Evolutionary conservation across 768 basidiomycete species (phyloP).

Genomic region (Rhodotorula sphaerocarpa): DNA sequence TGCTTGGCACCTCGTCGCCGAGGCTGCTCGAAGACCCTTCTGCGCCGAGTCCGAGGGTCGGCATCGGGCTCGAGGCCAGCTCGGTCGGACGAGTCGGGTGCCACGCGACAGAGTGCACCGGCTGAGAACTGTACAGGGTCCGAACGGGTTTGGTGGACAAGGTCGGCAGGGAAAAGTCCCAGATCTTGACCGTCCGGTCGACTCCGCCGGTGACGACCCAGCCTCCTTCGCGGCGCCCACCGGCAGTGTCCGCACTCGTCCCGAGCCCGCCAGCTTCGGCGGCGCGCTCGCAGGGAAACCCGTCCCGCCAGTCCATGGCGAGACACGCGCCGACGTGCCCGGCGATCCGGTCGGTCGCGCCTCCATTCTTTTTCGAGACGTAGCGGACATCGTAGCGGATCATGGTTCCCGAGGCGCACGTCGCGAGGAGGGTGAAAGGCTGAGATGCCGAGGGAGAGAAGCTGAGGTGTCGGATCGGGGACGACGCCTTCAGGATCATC

Average conservation of each 20-base stretch:
- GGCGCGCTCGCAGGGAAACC: slow-evolving; percentile 7
- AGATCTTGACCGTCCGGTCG: slow-evolving; percentile 36
- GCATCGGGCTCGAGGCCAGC: slow-evolving; percentile 23
- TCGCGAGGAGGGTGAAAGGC: slow-evolving; percentile 32
- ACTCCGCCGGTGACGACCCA: slow-evolving; percentile 37
- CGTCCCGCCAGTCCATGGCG: slow-evolving; percentile 36
- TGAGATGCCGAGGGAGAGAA: slow-evolving; percentile 33
- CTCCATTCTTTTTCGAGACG: slow-evolving; percentile 19
- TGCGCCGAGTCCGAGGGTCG: background rate
- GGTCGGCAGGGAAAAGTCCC: slow-evolving; percentile 30
- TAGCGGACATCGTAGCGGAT: slow-evolving; percentile 35
- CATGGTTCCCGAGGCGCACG: slow-evolving; percentile 31
- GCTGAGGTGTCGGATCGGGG: slow-evolving; percentile 30
- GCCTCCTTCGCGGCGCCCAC: slow-evolving; percentile 28
- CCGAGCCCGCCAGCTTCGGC: background rate
- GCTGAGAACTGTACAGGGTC: slow-evolving; percentile 25
- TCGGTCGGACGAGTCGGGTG: slow-evolving; percentile 27
- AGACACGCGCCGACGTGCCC: slow-evolving; percentile 32
- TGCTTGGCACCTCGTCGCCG: slow-evolving; percentile 1
- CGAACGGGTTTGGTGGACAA: slow-evolving; percentile 28
- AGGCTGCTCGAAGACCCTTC: slow-evolving; percentile 1
- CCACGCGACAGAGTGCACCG: slow-evolving; percentile 29
- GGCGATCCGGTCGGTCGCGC: slow-evolving; percentile 31
- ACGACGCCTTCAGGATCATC: slow-evolving; percentile 31
- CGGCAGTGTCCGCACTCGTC: slow-evolving; percentile 6